phyloP scores from a whole-genome alignment of 192 early-diverging fungal species.

The Backusella australiensis region DNA sequence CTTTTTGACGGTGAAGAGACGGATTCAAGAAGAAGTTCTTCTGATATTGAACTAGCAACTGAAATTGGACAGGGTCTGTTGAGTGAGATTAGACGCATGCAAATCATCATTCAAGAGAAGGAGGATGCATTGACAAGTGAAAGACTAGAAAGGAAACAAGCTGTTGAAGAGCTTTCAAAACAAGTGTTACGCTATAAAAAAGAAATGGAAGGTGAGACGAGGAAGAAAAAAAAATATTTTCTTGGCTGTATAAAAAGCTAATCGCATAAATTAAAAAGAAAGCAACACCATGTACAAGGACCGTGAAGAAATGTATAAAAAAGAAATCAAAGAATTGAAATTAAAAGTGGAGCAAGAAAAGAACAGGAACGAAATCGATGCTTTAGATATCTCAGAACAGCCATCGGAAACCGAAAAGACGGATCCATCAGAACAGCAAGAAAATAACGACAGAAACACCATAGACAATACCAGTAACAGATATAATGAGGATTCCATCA shows the following conservation, averaged over 20 bases:
- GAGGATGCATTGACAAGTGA: slow-evolving; percentile 23
- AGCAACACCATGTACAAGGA: background rate
- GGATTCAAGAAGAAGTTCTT: background rate
- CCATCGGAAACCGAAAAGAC: background rate
- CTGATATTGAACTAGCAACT: slow-evolving; percentile 37
- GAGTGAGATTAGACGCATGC: slow-evolving; percentile 34
- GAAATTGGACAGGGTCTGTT: slow-evolving; percentile 36
- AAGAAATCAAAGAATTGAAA: background rate
- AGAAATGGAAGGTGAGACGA: slow-evolving; percentile 27
- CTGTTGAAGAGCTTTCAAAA: slow-evolving; percentile 15
- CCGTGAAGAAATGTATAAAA: background rate
- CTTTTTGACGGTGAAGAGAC: background rate
- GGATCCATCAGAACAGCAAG: background rate
- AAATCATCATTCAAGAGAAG: slow-evolving; percentile 27
- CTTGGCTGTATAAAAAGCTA: background rate
- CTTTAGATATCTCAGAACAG: slow-evolving; percentile 15
- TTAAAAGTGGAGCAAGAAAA: background rate
- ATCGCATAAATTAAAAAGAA: background rate
- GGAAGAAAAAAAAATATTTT: background rate
- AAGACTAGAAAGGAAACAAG: slow-evolving; percentile 17
- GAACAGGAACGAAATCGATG: slow-evolving; percentile 12
- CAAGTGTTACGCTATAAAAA: slow-evolving; percentile 21
- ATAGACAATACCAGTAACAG: background rate
- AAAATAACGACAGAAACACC: background rate
- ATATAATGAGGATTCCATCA: background rate